Evolutionary conservation across 257 asterid species (phyloP).

Genomic region (Nyctanthes arbortristis): DNA sequence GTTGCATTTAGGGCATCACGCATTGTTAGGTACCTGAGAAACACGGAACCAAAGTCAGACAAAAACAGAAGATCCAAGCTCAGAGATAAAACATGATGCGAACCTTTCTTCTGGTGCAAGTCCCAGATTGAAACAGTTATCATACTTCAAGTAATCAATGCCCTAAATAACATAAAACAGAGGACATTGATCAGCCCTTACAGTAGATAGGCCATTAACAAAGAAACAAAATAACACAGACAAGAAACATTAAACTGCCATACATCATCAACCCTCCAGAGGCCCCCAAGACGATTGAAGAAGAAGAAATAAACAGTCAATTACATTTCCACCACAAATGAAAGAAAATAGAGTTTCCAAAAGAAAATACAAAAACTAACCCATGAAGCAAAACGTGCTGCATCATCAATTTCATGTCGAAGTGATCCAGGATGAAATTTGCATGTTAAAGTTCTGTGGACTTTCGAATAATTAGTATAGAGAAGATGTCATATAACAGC

Average conservation of each 20-base stretch:
- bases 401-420: conserved; percentile 80
- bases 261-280: not conserved
- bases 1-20: conserved; percentile 92
- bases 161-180: conserved; percentile 46
- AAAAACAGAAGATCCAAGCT: conserved; percentile 3
- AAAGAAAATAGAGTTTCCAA: not conserved
- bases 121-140: conserved; percentile 94
- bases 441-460: conserved; percentile 71
- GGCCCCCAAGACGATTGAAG: not conserved
- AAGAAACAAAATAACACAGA: not conserved
- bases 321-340: not conserved
- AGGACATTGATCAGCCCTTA: conserved; percentile 18
- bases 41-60: conserved; percentile 17
- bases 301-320: not conserved
- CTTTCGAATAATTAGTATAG: conserved; percentile 25
- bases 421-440: conserved; percentile 94
- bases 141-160: conserved; percentile 93
- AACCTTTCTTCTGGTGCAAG: conserved; percentile 79
- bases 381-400: conserved; percentile 87
- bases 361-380: conserved; percentile 50
- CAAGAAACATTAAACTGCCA: not conserved
- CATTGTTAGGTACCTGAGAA: conserved; percentile 91
- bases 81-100: conserved; percentile 13
- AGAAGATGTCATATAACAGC: conserved; percentile 15
- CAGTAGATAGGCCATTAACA: not conserved